These are phyloP conservation scores for Aspergillus aculeatinus DNA, from an alignment of 2,329 filamentous ascomycete genomes.

Conservation along the genomic window DNA sequence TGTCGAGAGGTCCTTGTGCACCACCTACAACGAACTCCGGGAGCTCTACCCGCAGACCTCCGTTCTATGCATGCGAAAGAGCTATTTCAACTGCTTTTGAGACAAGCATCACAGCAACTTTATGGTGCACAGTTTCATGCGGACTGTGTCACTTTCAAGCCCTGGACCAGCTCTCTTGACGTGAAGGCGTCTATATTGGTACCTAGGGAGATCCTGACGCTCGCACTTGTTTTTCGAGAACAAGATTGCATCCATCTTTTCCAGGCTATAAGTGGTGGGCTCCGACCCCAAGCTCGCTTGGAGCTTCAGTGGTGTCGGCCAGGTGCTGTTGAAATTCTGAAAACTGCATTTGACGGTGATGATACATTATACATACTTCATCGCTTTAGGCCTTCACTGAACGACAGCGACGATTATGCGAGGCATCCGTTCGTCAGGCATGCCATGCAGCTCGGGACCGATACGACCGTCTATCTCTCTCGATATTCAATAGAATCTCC, in stretches of 20 bases:
- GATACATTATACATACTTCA: constrained; percentile 34
- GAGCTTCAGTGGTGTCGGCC: constrained; percentile 24
- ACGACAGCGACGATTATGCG: constrained; percentile 19
- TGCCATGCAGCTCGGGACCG: constrained; percentile 24
- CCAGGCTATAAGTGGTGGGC: constrained; percentile 17
- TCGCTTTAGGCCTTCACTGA: constrained; percentile 28
- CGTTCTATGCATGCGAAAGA: constrained; percentile 20
- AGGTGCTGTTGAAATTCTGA: constrained; percentile 34
- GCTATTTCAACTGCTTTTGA: constrained; percentile 35
- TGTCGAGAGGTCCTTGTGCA: constrained; percentile 37
- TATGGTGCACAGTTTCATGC: constrained; percentile 38
- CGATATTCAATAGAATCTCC: constrained; percentile 24
- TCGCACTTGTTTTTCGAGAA: constrained; percentile 33
- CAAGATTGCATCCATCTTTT: constrained; percentile 31
- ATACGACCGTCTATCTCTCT: constrained; percentile 29
- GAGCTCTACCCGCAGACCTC: constrained; percentile 21
- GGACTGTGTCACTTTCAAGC: constrained; percentile 29
- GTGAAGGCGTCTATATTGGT: constrained; percentile 34
- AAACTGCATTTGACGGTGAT: constrained; percentile 26
- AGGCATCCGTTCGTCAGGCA: constrained; percentile 36
- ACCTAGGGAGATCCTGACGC: constrained; percentile 15
- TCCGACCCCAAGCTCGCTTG: constrained; percentile 19
- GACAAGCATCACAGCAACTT: constrained; percentile 32
- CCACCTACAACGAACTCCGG: constrained; percentile 39
- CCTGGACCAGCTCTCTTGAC: constrained; percentile 30